These are phyloP conservation scores for Fragaria ananassa DNA, from an alignment of 306 rosid genomes.

Conservation along the genomic window DNA sequence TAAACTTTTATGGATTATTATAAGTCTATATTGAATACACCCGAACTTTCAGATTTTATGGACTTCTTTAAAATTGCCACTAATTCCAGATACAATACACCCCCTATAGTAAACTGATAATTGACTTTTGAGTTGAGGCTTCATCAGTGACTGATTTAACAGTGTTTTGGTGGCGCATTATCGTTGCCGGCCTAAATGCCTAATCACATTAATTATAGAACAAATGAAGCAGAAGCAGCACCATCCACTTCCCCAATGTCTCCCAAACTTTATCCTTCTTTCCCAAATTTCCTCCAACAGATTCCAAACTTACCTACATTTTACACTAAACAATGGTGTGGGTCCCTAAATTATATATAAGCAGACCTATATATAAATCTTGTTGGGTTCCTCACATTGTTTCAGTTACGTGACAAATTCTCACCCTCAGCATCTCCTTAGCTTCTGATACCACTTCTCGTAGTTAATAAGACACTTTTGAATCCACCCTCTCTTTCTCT, in stretches of 20 bases:
- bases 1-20: too few relatives aligned
- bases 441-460: conserved; percentile 39
- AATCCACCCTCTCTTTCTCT: conserved; percentile 15
- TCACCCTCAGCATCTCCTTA: conserved; percentile 51
- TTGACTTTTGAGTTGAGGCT: not conserved
- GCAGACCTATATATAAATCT: not conserved
- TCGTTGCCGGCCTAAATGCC: not conserved
- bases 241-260: not conserved
- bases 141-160: not conserved
- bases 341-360: not conserved
- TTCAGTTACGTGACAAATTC: conserved; percentile 54
- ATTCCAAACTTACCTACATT: not conserved
- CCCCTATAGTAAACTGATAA: not conserved
- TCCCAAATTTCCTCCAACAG: not conserved
- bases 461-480: not conserved
- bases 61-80: too few relatives aligned
- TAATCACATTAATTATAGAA: not conserved
- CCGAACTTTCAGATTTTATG: too few relatives aligned
- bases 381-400: not conserved
- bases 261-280: not conserved
- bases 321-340: not conserved
- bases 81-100: too few relatives aligned
- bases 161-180: not conserved
- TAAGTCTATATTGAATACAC: too few relatives aligned
- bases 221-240: not conserved